Conservation (phyloP, 768 basidiomycete genomes). For the Podaxis sp. region DNA sequence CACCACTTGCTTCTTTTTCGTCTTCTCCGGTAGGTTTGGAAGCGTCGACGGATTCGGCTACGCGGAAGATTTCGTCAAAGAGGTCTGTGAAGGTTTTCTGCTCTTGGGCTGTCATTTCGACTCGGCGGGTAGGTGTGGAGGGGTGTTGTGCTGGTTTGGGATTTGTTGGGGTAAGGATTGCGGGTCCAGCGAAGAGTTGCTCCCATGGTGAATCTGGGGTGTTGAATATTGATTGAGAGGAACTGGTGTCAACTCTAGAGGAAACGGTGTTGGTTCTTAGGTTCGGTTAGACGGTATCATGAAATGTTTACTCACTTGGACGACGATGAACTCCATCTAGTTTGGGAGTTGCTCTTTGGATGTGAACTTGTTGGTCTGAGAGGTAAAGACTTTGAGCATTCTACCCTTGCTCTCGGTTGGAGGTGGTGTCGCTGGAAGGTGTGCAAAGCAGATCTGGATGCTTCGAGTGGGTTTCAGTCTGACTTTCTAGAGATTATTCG, state of each 20-base stretch:
- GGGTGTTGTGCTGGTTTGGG: neutral
- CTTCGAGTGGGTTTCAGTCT: neutral
- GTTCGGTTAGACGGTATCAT: neutral
- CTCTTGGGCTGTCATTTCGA: constrained; percentile 18
- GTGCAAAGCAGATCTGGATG: neutral
- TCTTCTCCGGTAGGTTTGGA: neutral
- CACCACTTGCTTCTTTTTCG: neutral
- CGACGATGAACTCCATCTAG: constrained; percentile 8
- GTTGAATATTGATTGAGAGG: constrained; percentile 16
- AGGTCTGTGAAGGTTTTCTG: constrained; percentile 27
- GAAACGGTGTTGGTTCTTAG: neutral
- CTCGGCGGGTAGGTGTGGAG: constrained; percentile 12
- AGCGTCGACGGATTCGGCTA: constrained; percentile 7
- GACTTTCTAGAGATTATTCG: neutral
- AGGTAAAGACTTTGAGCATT: neutral
- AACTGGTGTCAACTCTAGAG: neutral
- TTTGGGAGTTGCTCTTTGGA: neutral
- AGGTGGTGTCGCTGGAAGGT: neutral
- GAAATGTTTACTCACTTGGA: neutral
- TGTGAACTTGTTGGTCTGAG: neutral
- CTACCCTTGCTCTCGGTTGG: neutral
- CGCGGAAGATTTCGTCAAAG: constrained; percentile 14
- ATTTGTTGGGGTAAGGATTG: neutral
- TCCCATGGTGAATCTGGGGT: constrained; percentile 17
- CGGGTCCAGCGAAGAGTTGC: constrained; percentile 17